These are phyloP conservation scores for Clavaria fumosa DNA, from an alignment of 768 basidiomycete genomes.

Conservation along the genomic window DNA sequence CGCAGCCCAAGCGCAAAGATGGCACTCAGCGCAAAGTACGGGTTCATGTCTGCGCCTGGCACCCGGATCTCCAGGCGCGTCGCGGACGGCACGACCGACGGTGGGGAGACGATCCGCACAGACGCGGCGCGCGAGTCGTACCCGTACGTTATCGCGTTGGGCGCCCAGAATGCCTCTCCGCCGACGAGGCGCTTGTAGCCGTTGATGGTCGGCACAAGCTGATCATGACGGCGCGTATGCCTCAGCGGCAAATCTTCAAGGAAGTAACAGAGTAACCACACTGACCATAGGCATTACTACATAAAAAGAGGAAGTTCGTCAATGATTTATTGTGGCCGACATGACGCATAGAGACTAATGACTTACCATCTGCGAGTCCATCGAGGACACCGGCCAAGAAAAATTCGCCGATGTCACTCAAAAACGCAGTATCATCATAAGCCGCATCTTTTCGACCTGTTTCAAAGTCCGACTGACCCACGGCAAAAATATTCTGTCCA, in stretches of 20 bases:
- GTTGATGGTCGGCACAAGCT: constrained; percentile 85
- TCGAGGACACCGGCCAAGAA: constrained; percentile 91
- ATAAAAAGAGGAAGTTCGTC: constrained; percentile 1
- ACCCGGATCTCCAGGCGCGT: constrained; percentile 90
- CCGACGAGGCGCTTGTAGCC: constrained; percentile 95
- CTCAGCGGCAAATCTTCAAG: too few relatives aligned
- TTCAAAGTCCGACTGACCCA: constrained; percentile 41
- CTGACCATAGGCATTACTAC: constrained; percentile 72
- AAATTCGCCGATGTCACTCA: constrained; percentile 73
- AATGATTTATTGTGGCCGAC: too few relatives aligned
- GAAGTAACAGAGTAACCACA: neutral
- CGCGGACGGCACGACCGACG: constrained; percentile 62
- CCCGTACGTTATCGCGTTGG: constrained; percentile 85
- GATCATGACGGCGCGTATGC: neutral
- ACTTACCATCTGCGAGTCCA: constrained; percentile 76
- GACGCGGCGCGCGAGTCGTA: constrained; percentile 92
- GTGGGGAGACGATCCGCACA: constrained; percentile 84
- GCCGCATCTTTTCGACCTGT: constrained; percentile 54
- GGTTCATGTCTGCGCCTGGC: constrained; percentile 95
- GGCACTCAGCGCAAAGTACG: constrained; percentile 76
- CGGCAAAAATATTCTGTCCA: constrained; percentile 72
- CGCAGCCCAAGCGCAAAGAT: constrained; percentile 78
- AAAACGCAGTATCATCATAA: constrained; percentile 68
- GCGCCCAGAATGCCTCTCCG: constrained; percentile 90
- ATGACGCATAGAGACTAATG: neutral